Conservation (phyloP, 2,329 filamentous ascomycete species). For the Pseudogymnoascus sp. region DNA sequence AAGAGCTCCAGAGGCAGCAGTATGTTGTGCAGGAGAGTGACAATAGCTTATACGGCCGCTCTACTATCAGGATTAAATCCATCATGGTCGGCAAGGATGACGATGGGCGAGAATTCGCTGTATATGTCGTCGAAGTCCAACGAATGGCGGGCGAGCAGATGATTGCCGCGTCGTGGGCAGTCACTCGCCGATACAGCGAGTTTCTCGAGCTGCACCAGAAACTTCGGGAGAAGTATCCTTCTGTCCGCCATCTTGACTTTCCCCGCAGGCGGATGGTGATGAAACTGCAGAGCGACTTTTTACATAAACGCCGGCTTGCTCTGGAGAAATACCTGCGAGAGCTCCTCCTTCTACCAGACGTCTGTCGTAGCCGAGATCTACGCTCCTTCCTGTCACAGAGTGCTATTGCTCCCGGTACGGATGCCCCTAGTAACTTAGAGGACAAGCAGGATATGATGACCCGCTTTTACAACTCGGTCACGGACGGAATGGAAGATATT, state of each 20-base stretch:
- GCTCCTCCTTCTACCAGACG: conserved; percentile 78
- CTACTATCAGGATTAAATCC: conserved; percentile 80
- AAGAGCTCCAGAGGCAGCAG: conserved; percentile 92
- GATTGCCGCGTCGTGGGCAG: conserved; percentile 89
- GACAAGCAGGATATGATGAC: conserved; percentile 83
- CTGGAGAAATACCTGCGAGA: conserved; percentile 80
- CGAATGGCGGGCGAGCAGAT: conserved; percentile 89
- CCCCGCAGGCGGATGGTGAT: conserved; percentile 86
- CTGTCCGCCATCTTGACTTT: conserved; percentile 84
- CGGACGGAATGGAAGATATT: conserved; percentile 97
- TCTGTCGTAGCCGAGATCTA: conserved; percentile 87
- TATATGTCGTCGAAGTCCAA: conserved; percentile 89
- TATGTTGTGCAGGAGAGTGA: conserved; percentile 97
- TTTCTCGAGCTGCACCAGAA: conserved; percentile 94
- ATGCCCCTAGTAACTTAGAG: conserved; percentile 44
- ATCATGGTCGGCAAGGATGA: conserved; percentile 89
- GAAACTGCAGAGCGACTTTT: conserved; percentile 92
- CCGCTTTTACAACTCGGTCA: conserved; percentile 90
- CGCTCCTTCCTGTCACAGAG: conserved; percentile 88
- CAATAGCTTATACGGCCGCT: conserved; percentile 89
- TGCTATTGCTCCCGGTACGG: conserved; percentile 58
- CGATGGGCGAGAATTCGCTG: conserved; percentile 84
- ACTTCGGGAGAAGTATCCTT: conserved; percentile 74
- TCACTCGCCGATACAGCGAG: conserved; percentile 91
- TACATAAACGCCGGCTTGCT: conserved; percentile 76